Conservation (phyloP, 2,329 filamentous ascomycete species). For the Fusarium kyushuense region DNA sequence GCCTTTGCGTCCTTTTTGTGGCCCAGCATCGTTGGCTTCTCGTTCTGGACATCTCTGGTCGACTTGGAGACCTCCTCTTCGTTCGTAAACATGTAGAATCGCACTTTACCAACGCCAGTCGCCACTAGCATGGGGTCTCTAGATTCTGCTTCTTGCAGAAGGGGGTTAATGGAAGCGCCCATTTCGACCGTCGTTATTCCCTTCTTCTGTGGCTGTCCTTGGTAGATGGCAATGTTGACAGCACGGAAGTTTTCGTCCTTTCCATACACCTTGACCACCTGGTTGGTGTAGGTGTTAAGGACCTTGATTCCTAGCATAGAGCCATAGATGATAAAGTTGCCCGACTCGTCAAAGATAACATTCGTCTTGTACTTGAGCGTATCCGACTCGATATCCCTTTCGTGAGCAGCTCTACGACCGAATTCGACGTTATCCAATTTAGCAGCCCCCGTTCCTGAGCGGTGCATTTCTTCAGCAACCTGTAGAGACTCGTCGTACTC, state of each 20-base stretch:
- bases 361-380: slow-evolving; percentile 78
- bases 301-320: slow-evolving; percentile 94
- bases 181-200: slow-evolving; percentile 93
- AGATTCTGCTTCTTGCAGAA: slow-evolving; percentile 90
- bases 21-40: slow-evolving; percentile 80
- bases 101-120: slow-evolving; percentile 86
- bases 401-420: slow-evolving; percentile 84
- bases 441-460: slow-evolving; percentile 84
- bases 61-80: slow-evolving; percentile 85
- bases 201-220: slow-evolving; percentile 95
- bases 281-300: slow-evolving; percentile 94
- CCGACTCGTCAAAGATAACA: slow-evolving; percentile 94
- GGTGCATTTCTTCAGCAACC: slow-evolving; percentile 93
- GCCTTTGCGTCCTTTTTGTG: slow-evolving; percentile 64
- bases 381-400: slow-evolving; percentile 84
- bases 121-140: slow-evolving; percentile 89
- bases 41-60: slow-evolving; percentile 91
- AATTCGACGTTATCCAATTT: slow-evolving; percentile 93
- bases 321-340: slow-evolving; percentile 94
- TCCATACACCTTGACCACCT: slow-evolving; percentile 89
- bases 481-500: slow-evolving; percentile 95
- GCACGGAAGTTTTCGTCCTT: slow-evolving; percentile 89
- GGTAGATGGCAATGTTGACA: slow-evolving; percentile 87
- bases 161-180: slow-evolving; percentile 93
- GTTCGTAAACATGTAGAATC: slow-evolving; percentile 99